Base-by-base conservation (phyloP, 345 rosid species). In the Viola odorata region DNA sequence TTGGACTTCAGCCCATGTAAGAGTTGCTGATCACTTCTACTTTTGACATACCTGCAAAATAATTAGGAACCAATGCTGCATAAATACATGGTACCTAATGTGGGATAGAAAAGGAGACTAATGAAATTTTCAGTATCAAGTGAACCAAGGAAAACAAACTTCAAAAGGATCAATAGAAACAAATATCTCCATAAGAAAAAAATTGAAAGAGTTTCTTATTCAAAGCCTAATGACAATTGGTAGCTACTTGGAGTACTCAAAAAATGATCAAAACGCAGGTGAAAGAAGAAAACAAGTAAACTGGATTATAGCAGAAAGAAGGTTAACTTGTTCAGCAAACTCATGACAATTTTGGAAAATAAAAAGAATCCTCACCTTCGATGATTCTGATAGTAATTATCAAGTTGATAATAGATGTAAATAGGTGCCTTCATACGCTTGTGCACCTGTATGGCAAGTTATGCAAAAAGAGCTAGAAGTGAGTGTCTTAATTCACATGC, bases 401-500 rank as follows among this genome's bases (percentile, higher is more conserved):
- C 96, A 53, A 89, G 94, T 67, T 89, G 91, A 75, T 89, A 89
- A 69, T 89, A 89, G 66, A 86, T 75, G 73, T 64, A 76, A 66
- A 89, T 80, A 41, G 96, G 96, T 77, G 96, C 96, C 76, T 83
- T 89, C 94, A 89, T 89, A 79, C 65, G 39, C 80, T 83, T 89
- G 70, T 50, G 66, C 50, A 86, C 94, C 96, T 89, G 55, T 66
- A 77, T 62, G 40, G 45, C 44, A 13, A 23, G 41, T 10, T 50
- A 38, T 53, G 5, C 42, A 32, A 8, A 41, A 49, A 45, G 7
- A 45, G 32, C n/a, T 0, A 3, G 67, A 65, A 55, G 47, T 5
- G 4, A 47, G 5, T 17, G 16, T 60, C 66, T 8, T 39, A 11
- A 58, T 53, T 45, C 39, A 54, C 7, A 5, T 53, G 50, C 55